Base-by-base conservation (phyloP, 192 early-diverging fungal genomes). In the Coemansia sp. region DNA sequence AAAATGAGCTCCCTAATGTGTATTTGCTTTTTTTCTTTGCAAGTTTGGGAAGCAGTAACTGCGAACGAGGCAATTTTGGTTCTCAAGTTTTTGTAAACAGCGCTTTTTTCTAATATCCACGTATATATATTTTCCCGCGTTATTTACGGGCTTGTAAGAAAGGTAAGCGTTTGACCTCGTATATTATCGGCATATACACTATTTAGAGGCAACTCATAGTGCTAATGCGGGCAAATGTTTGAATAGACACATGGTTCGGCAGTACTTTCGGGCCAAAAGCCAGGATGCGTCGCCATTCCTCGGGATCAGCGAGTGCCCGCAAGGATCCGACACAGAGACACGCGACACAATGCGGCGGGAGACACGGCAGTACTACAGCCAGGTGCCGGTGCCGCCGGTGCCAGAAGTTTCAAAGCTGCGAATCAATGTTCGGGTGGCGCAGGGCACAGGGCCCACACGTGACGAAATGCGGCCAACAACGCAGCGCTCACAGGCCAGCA, bases 271-370 rank as follows among this genome's bases (percentile, higher is more conserved):
- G 28, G 60, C 52, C 47, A 57, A 62, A 36, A 49, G 46, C 26
- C 23, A 52, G 2, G 68, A 69, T 26, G 68, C 68, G 47, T 69
- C 68, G 19, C 68, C 68, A 25, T 62, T 69, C 19, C 56, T 69
- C 19, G 68, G 68, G 15, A 50, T 56, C 11, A 63, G 62, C 31
- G 61, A 64, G 28, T 52, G 50, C 38, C 49, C 21, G 1, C 31
- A 19, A 9, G 40, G 40, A 11, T 22, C 51, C 7, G 57, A 47
- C 8, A 31, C 53, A 17, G 15, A 52, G 42, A 20, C 63, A 38
- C 42, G 52, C 52, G 52, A 54, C 25, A 54, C 25, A 12, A 54
- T 54, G 52, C 52, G 25, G 20, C 60, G 34, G 50, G 21, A 62
- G 49, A 21, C 48, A 4, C 50, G 34, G 34, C 42, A n/a, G 11